Percentiles rank a stretch among this genome's conserved stretches.
These are phyloP conservation scores for Striga asiatica DNA, from an alignment of 257 asterid species.

Conservation along the genomic window DNA sequence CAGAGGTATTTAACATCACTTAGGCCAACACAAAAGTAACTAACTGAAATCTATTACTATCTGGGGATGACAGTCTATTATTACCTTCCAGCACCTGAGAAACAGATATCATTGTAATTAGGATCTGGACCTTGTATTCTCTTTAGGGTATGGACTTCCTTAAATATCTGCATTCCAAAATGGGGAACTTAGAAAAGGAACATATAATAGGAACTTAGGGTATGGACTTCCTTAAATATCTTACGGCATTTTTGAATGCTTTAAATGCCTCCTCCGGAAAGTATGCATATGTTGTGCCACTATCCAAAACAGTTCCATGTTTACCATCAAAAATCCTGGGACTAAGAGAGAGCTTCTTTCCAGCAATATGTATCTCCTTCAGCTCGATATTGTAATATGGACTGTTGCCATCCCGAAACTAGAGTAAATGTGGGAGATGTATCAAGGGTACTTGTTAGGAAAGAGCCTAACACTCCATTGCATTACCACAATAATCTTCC, in stretches of 20 bases:
- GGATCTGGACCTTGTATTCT: slow-evolving; percentile 89
- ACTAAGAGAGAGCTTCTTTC: slow-evolving; percentile 61
- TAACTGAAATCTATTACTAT: no score
- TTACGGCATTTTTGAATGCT: slow-evolving; percentile 79
- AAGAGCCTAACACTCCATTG: slow-evolving; percentile 57
- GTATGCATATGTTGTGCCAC: slow-evolving; percentile 98
- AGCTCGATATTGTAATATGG: slow-evolving; percentile 97
- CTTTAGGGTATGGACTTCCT: slow-evolving; percentile 58
- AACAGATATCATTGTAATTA: slow-evolving; percentile 81
- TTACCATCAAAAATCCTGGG: slow-evolving; percentile 72
- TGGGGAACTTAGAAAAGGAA: slow-evolving; percentile 13
- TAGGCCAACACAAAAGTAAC: slow-evolving; percentile 9
- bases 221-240: no score
- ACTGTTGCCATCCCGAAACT: slow-evolving; percentile 99
- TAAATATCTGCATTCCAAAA: slow-evolving; percentile 49
- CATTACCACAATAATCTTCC: slow-evolving; percentile 24
- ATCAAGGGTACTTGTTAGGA: slow-evolving; percentile 85
- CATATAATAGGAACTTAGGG: background rate
- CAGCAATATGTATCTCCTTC: slow-evolving; percentile 92
- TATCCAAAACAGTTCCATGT: slow-evolving; percentile 89
- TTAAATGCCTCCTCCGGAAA: slow-evolving; percentile 84
- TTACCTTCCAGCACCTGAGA: slow-evolving; percentile 98
- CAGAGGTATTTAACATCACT: slow-evolving; percentile 22
- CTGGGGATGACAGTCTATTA: slow-evolving; percentile 9
- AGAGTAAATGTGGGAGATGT: slow-evolving; percentile 97